These are phyloP conservation scores for Anthracocystis setariae DNA, from an alignment of 1,284 basidiomycete species.

Conservation along the genomic window DNA sequence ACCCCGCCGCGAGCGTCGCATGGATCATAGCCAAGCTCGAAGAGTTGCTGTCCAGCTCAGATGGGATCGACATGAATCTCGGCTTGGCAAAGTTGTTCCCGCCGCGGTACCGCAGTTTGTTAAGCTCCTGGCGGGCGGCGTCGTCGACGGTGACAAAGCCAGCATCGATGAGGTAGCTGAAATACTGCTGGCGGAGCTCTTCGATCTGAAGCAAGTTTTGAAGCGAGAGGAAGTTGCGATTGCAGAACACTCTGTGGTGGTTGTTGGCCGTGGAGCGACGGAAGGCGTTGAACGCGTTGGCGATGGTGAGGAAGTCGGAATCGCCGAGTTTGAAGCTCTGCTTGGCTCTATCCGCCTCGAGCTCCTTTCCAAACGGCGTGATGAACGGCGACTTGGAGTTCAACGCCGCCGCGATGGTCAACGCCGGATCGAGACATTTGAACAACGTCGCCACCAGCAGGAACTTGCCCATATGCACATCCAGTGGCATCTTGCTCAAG, in stretches of 20 bases:
- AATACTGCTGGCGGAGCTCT: constrained; percentile 91
- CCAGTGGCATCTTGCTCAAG: constrained; percentile 90
- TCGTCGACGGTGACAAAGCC: constrained; percentile 81
- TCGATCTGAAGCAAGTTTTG: constrained; percentile 95
- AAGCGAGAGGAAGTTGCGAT: constrained; percentile 83
- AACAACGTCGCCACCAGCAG: constrained; percentile 86
- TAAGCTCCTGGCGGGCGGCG: constrained; percentile 78
- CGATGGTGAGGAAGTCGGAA: constrained; percentile 94
- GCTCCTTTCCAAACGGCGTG: constrained; percentile 86
- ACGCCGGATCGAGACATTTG: constrained; percentile 89
- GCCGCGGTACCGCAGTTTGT: constrained; percentile 70
- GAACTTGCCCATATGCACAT: constrained; percentile 96
- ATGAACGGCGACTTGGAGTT: constrained; percentile 91
- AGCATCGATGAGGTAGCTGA: constrained; percentile 82
- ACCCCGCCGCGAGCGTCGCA: constrained; percentile 83
- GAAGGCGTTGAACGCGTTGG: constrained; percentile 91
- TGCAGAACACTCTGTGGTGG: constrained; percentile 75
- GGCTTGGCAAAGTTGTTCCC: constrained; percentile 71
- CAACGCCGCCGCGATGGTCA: constrained; percentile 89
- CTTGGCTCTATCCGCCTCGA: constrained; percentile 87
- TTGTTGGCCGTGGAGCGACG: constrained; percentile 78
- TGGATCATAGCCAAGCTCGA: constrained; percentile 75
- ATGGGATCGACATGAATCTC: constrained; percentile 78
- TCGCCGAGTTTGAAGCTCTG: constrained; percentile 83
- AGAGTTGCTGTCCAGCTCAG: constrained; percentile 78